Conservation (phyloP, 1,284 basidiomycete genomes). For the Exobasidium cylindrosporum region DNA sequence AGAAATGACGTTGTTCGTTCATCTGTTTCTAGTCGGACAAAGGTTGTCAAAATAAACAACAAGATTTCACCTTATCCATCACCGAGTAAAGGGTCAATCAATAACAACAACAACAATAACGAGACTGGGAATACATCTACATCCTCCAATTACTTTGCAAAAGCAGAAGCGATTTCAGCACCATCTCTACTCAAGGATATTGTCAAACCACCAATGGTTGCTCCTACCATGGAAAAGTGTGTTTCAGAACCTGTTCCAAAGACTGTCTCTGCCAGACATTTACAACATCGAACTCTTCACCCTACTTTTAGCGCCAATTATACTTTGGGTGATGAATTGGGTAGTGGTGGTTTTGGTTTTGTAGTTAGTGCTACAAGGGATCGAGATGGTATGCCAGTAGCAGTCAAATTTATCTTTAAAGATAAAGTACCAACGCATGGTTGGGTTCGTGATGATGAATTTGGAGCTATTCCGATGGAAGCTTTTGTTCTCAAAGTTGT, state of each 20-base stretch:
- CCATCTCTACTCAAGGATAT: slow-evolving; percentile 23
- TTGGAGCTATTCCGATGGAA: slow-evolving; percentile 69
- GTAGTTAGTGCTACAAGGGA: slow-evolving; percentile 60
- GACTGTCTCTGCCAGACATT: slow-evolving; percentile 37
- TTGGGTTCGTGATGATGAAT: slow-evolving; percentile 66
- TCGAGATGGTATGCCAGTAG: slow-evolving; percentile 67
- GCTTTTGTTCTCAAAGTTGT: slow-evolving; percentile 72
- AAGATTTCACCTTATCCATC: slow-evolving; percentile 30
- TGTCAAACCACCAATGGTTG: slow-evolving; percentile 61
- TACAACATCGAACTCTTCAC: slow-evolving; percentile 63
- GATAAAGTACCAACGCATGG: slow-evolving; percentile 74
- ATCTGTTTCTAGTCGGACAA: slow-evolving; percentile 32
- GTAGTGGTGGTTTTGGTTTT: slow-evolving; percentile 87
- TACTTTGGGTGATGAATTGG: slow-evolving; percentile 69
- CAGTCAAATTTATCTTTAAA: slow-evolving; percentile 90
- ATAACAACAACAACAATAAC: neutral
- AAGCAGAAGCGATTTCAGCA: slow-evolving; percentile 21
- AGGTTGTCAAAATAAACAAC: slow-evolving; percentile 20
- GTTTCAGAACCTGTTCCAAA: slow-evolving; percentile 28
- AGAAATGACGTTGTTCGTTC: slow-evolving; percentile 28
- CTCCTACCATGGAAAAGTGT: slow-evolving; percentile 57
- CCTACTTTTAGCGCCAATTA: slow-evolving; percentile 68
- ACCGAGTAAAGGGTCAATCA: slow-evolving; percentile 15
- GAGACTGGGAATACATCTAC: no score
- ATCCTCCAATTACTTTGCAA: slow-evolving; percentile 8